phyloP scores from a whole-genome alignment of 176 grass and related monocot genomes.

The Urochloa ruziziensis region DNA sequence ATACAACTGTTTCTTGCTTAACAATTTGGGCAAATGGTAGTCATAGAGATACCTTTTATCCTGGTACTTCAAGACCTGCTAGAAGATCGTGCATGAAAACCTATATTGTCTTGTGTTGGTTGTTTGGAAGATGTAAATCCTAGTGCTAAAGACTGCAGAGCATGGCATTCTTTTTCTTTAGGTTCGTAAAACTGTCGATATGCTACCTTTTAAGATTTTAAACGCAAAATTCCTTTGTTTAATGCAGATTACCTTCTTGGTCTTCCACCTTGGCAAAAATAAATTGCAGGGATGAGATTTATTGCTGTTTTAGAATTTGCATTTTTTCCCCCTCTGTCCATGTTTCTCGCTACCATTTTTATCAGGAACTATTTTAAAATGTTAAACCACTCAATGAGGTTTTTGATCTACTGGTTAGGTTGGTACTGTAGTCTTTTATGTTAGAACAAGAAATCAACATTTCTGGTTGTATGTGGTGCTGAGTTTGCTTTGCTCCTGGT shows the following conservation, averaged over 20 bases:
- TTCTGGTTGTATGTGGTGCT: no score
- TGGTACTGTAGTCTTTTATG: no score
- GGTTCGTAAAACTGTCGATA: background rate
- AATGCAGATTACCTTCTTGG: background rate
- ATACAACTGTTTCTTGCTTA: background rate
- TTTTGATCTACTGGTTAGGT: no score
- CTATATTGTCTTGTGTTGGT: background rate
- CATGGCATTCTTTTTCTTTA: background rate
- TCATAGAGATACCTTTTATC: background rate
- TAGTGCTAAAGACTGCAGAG: background rate
- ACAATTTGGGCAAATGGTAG: background rate
- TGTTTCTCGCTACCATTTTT: no score
- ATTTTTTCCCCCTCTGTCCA: no score
- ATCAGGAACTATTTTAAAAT: no score
- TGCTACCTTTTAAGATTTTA: background rate
- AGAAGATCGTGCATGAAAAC: background rate
- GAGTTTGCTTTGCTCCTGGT: no score
- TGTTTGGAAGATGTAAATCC: background rate
- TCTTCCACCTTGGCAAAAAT: background rate
- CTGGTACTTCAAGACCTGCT: background rate
- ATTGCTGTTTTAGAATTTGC: no score
- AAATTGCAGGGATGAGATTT: background rate
- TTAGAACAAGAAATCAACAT: no score
- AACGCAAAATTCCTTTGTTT: background rate
- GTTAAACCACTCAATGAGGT: no score